These are phyloP conservation scores for Leishmania tarentolae DNA, from an alignment of 208 protist genomes.

Conservation along the genomic window DNA sequence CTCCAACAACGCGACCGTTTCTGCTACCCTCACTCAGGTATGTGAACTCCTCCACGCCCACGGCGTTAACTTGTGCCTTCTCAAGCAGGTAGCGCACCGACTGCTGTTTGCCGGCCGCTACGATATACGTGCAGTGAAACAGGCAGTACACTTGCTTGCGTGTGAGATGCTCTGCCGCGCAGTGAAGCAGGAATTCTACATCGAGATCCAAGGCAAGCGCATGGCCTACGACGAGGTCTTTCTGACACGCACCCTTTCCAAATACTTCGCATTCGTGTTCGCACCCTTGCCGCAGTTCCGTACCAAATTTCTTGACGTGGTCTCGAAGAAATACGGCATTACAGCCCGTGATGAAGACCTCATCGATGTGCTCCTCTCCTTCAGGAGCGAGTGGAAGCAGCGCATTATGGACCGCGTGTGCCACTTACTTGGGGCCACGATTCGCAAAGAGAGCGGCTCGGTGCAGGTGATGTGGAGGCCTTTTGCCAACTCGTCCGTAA, in stretches of 20 bases:
- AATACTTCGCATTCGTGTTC: slow-evolving; percentile 64
- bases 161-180: slow-evolving; percentile 78
- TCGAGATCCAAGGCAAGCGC: slow-evolving; percentile 79
- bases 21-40: slow-evolving; percentile 23
- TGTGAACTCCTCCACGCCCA: slow-evolving; percentile 53
- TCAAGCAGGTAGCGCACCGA: slow-evolving; percentile 66
- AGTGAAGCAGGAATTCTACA: slow-evolving; percentile 86
- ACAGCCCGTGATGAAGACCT: slow-evolving; percentile 67
- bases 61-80: slow-evolving; percentile 81
- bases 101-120: slow-evolving; percentile 20
- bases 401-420: slow-evolving; percentile 67
- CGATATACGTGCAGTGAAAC: slow-evolving; percentile 12
- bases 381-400: slow-evolving; percentile 42
- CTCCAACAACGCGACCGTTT: slow-evolving; percentile 2
- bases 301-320: slow-evolving; percentile 48
- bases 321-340: slow-evolving; percentile 79
- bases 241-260: slow-evolving; percentile 44
- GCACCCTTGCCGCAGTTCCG: slow-evolving; percentile 41
- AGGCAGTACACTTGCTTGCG: slow-evolving; percentile 41
- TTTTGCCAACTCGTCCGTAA: slow-evolving; percentile 50
- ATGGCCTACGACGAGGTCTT: slow-evolving; percentile 74
- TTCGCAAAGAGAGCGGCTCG: slow-evolving; percentile 27
- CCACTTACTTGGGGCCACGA: slow-evolving; percentile 57
- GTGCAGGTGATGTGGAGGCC: slow-evolving; percentile 54
- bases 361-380: slow-evolving; percentile 40